A percentile compares a stretch with the other conserved stretches of the same genome.
Evolutionary conservation across 352 stramenopile genomes (phyloP).

Genomic region (Phytopythium ostracodes): DNA sequence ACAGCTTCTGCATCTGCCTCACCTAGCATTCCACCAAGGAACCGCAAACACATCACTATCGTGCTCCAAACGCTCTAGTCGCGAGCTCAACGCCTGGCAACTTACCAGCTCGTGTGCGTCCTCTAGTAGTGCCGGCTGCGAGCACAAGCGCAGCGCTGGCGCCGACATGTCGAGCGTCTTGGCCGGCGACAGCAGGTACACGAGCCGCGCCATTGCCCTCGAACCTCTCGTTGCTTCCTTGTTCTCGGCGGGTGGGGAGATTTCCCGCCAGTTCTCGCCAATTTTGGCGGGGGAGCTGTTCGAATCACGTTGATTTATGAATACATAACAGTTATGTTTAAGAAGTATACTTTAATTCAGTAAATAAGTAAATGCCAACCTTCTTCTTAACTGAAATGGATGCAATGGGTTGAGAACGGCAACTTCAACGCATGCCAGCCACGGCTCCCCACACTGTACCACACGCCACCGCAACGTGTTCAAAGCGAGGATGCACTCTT

Average conservation of each 20-base stretch:
- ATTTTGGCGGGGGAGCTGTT: neutral
- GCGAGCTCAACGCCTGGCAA: too few species aligned
- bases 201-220: conserved; percentile 24
- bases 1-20: conserved; percentile 56
- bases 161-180: conserved; percentile 84
- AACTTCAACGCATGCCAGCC: neutral
- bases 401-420: neutral
- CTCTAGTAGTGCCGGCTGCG: conserved; percentile 46
- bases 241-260: neutral
- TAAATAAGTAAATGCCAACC: neutral
- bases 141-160: conserved; percentile 23
- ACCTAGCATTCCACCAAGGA: conserved; percentile 13
- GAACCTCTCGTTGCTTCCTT: neutral
- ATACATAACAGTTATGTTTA: neutral
- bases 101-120: conserved; percentile 50
- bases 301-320: neutral
- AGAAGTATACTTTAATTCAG: neutral
- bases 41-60: neutral
- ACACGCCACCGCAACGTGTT: too few species aligned
- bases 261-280: neutral
- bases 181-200: conserved; percentile 85
- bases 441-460: neutral
- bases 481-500: neutral
- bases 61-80: too few species aligned
- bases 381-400: neutral